Conservation (phyloP, 345 rosid genomes). For the Adansonia digitata region DNA sequence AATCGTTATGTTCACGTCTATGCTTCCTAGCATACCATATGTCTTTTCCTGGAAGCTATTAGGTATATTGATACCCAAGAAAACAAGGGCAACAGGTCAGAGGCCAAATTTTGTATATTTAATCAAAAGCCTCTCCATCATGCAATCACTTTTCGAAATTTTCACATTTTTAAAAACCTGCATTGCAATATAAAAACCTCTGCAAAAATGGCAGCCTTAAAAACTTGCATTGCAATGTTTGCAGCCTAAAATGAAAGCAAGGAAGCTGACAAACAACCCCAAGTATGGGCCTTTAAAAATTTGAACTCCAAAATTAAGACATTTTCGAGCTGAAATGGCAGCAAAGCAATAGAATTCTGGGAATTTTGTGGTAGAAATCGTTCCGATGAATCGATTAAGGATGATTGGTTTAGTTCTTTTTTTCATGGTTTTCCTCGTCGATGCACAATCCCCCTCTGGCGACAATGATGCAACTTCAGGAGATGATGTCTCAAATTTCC, state of each 20-base stretch:
- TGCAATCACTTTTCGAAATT: slow-evolving; percentile 23
- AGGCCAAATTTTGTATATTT: too few relatives aligned
- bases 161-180: background rate
- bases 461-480: slow-evolving; percentile 2
- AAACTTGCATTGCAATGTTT: background rate
- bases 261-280: slow-evolving; percentile 6
- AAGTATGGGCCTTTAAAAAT: background rate
- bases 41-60: too few relatives aligned
- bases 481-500: slow-evolving; percentile 39
- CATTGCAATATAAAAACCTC: background rate
- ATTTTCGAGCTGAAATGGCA: background rate
- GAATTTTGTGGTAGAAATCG: background rate
- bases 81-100: too few relatives aligned
- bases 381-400: slow-evolving; percentile 26
- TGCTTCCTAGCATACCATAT: too few relatives aligned
- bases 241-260: too few relatives aligned
- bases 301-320: background rate
- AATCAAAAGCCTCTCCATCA: slow-evolving; percentile 20
- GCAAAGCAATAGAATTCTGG: background rate
- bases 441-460: slow-evolving; percentile 20
- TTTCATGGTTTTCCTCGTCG: slow-evolving; percentile 13
- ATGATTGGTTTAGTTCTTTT: slow-evolving; percentile 1
- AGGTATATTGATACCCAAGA: too few relatives aligned
- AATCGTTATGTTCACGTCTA: too few relatives aligned
- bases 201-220: too few relatives aligned